A percentile compares a stretch with the other conserved stretches of the same genome.
Evolutionary conservation across 176 grass and related monocot species (phyloP).

Genomic region (Canna indica): DNA sequence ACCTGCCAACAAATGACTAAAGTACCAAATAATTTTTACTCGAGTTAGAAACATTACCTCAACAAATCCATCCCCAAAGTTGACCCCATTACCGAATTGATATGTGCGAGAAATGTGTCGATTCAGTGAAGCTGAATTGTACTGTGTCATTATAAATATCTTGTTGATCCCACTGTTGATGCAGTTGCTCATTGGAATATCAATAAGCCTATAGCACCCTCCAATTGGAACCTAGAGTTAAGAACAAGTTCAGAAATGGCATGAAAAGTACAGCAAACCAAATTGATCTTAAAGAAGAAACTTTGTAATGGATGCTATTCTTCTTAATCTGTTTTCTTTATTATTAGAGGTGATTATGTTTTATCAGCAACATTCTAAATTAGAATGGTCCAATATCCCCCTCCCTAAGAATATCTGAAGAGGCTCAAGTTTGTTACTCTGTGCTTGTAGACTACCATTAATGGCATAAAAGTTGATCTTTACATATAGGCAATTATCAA

Average conservation of each 20-base stretch:
- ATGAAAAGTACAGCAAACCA: background rate
- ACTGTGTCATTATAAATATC: conserved; percentile 74
- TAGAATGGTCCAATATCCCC: no score
- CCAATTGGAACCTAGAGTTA: conserved; percentile 53
- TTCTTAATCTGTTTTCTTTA: background rate
- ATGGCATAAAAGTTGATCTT: no score
- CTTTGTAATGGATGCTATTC: background rate
- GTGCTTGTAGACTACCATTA: no score
- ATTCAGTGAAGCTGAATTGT: conserved; percentile 64
- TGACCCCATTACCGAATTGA: conserved; percentile 43
- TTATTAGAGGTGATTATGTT: no score
- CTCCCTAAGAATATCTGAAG: no score
- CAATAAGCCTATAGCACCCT: conserved; percentile 67
- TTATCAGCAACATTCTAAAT: no score
- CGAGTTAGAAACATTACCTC: conserved; percentile 31
- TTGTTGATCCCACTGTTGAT: conserved; percentile 74
- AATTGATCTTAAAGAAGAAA: conserved; percentile 7
- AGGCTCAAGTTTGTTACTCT: no score
- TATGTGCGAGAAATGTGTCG: conserved; percentile 57
- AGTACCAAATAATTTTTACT: background rate
- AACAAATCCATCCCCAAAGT: conserved; percentile 62
- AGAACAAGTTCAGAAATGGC: conserved; percentile 21
- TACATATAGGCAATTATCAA: no score
- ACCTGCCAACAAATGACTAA: background rate
- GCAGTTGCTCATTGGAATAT: conserved; percentile 74